These are phyloP conservation scores for Aspergillus incahuasiensis DNA, from an alignment of 495 filamentous ascomycete genomes.

Conservation along the genomic window DNA sequence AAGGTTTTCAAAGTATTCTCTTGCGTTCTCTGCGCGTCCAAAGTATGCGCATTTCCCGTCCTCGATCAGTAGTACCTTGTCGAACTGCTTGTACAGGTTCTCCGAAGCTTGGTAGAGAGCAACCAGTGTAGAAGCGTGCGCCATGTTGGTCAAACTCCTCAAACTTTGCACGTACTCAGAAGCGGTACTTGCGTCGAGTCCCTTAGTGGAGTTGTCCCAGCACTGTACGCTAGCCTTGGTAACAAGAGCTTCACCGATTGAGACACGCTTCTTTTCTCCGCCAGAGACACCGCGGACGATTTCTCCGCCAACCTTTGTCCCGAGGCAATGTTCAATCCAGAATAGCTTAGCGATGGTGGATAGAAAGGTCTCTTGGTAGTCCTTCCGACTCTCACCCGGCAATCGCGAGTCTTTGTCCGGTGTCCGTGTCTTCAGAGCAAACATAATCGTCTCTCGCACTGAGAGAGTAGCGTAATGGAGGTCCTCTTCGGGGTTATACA, in stretches of 20 bases:
- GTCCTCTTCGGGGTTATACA: slow-evolving; percentile 70
- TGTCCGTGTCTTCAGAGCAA: slow-evolving; percentile 65
- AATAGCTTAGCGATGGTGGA: slow-evolving; percentile 71
- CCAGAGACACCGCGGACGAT: slow-evolving; percentile 64
- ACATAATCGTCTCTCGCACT: slow-evolving; percentile 64
- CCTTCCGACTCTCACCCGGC: slow-evolving; percentile 52
- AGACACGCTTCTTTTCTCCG: slow-evolving; percentile 70
- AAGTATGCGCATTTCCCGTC: slow-evolving; percentile 63
- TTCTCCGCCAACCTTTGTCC: slow-evolving; percentile 65
- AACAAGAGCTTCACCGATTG: slow-evolving; percentile 64
- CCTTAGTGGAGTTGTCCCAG: slow-evolving; percentile 67
- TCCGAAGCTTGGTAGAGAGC: slow-evolving; percentile 72
- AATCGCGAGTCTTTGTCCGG: slow-evolving; percentile 58
- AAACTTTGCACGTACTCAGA: slow-evolving; percentile 59
- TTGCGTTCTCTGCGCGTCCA: slow-evolving; percentile 53
- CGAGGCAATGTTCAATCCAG: slow-evolving; percentile 66
- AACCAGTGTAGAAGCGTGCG: slow-evolving; percentile 55
- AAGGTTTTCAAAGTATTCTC: slow-evolving; percentile 57
- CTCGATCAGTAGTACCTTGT: slow-evolving; percentile 67
- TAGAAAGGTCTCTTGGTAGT: slow-evolving; percentile 64
- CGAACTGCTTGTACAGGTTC: slow-evolving; percentile 62
- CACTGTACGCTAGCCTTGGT: slow-evolving; percentile 60
- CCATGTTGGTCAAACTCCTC: slow-evolving; percentile 58
- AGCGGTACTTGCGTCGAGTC: slow-evolving; percentile 65
- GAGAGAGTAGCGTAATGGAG: slow-evolving; percentile 70